Evolutionary conservation across 2,329 filamentous ascomycete genomes (phyloP), one percentile per base, ranked within the genome.

Genomic region (Colletotrichum viniferum): DNA sequence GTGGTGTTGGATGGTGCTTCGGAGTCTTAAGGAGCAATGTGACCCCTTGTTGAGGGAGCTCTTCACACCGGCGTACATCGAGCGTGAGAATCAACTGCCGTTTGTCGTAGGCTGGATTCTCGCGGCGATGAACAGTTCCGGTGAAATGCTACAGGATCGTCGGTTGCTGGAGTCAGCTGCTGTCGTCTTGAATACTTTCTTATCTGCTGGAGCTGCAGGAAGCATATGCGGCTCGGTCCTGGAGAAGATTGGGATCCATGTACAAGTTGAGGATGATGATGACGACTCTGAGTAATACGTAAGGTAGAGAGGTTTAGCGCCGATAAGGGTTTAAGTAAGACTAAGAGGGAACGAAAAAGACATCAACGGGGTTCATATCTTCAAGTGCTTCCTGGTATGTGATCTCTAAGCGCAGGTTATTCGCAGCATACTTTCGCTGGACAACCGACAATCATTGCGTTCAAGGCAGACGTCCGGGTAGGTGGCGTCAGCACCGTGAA

Each of bases 281-380:
- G 38, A 43, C 16, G 38, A 43, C 16, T n/a, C 38, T 18, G 38
- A 43, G 36, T 43, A 43, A 43, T 43, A n/a, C 8, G 36, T 3
- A 18, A 2, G 16, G 4, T 3, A 18, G 36, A 3, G 0, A 16
- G 36, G 36, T 18, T 43, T 0, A 43, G 36, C 16, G 0, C 16
- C 1, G 8, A 43, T 43, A 43, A 43, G 36, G 36, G 36, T 43
- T 43, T n/a, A 4, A 43, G 16, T 5, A 5, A 43, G 36, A 18
- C 2, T 43, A n/a, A 43, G 36, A n/a, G 36, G 4, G 36, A n/a
- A n/a, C 1, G 36, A 18, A 43, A 38, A 43, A 43, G 16, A 3
- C 2, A 43, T 10, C 16, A 43, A 18, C 4, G 36, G 8, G 36
- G 2, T 43, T 43, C 36, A n/a, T n/a, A 43, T 43, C 16, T 43